Conservation (phyloP, 345 rosid genomes). For the Pistacia integerrima region DNA sequence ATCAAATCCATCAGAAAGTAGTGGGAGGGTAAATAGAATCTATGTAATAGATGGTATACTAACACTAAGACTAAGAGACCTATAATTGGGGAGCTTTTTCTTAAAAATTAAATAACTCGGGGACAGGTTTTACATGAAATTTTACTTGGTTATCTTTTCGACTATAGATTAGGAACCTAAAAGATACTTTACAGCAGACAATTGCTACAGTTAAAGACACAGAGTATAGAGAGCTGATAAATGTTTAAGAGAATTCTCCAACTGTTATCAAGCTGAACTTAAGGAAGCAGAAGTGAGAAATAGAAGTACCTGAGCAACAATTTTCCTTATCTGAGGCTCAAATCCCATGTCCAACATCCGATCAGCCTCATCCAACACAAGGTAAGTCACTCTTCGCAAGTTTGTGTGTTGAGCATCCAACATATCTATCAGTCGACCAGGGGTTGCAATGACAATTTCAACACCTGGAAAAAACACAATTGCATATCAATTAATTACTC, state of each 20-base stretch:
- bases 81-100: neutral
- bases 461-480: constrained; percentile 60
- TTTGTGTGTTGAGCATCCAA: constrained; percentile 82
- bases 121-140: neutral
- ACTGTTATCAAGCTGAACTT: neutral
- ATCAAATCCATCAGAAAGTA: constrained; percentile 3
- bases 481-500: neutral
- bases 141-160: neutral
- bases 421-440: constrained; percentile 96
- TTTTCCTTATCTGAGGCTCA: constrained; percentile 96
- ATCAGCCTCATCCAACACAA: constrained; percentile 97
- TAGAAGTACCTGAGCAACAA: constrained; percentile 66
- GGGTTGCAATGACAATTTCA: constrained; percentile 95
- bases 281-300: neutral
- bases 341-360: constrained; percentile 99
- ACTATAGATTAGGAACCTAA: neutral
- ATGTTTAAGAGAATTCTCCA: neutral
- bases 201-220: neutral
- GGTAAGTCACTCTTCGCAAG: constrained; percentile 88
- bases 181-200: neutral
- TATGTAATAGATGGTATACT: neutral
- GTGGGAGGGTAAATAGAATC: neutral
- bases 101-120: neutral
- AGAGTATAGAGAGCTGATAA: neutral
- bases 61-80: neutral